Conservation (phyloP, 371 early-diverging fungal genomes). For the Saksenaea oblongispora region DNA sequence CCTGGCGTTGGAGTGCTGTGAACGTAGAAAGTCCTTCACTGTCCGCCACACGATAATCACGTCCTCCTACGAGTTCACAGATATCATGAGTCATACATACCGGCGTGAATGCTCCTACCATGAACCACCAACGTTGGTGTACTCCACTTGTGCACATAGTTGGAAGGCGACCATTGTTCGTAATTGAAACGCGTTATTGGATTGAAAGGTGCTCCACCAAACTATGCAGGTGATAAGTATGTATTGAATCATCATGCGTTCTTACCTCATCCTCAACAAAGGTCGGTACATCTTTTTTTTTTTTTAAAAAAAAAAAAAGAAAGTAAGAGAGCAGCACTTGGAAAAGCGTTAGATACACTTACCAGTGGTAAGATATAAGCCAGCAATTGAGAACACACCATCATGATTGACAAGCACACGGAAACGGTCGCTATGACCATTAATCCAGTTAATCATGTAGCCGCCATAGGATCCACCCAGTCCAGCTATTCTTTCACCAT, state of each 20-base stretch:
- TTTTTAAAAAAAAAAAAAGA: background rate
- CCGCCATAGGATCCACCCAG: constrained; percentile 87
- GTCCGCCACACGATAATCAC: constrained; percentile 69
- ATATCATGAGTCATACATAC: background rate
- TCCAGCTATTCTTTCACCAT: constrained; percentile 61
- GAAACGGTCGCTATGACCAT: constrained; percentile 64
- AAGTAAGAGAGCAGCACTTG: no score
- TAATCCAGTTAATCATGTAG: constrained; percentile 82
- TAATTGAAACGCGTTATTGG: constrained; percentile 57
- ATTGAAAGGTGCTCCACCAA: constrained; percentile 70
- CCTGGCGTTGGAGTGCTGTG: constrained; percentile 77
- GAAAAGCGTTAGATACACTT: background rate
- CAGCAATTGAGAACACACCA: constrained; percentile 73
- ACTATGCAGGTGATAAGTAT: constrained; percentile 23
- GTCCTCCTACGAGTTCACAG: constrained; percentile 26
- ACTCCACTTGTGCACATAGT: constrained; percentile 73
- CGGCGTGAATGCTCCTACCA: constrained; percentile 37
- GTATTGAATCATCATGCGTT: background rate
- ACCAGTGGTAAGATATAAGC: constrained; percentile 67
- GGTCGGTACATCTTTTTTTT: constrained; percentile 67
- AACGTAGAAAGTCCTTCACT: constrained; percentile 78
- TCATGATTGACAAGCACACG: constrained; percentile 82
- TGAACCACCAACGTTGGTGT: constrained; percentile 85
- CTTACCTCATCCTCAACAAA: constrained; percentile 75
- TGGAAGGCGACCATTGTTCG: constrained; percentile 73